Evolutionary conservation across 2,329 filamentous ascomycete genomes (phyloP).

Genomic region (Microdochium nivale): DNA sequence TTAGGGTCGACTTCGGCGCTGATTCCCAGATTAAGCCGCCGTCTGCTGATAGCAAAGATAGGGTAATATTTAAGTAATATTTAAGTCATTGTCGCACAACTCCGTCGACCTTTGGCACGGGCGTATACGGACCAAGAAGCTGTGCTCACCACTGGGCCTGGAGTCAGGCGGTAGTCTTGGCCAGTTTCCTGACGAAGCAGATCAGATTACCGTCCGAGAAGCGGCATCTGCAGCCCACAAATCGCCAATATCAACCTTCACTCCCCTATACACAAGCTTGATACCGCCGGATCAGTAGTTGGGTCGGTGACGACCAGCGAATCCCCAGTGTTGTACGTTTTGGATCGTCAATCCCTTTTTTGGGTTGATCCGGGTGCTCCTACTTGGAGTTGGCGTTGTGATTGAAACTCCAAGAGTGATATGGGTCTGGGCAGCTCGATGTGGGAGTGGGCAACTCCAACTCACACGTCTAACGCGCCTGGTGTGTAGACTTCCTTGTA

Average conservation of each 20-base stretch:
- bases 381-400: not conserved
- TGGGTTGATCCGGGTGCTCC: not conserved
- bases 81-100: too few relatives aligned
- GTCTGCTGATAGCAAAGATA: not conserved
- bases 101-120: too few relatives aligned
- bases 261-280: not conserved
- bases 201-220: not conserved
- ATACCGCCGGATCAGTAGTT: not conserved
- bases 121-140: too few relatives aligned
- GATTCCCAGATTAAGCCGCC: not conserved
- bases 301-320: slow-evolving; percentile 1
- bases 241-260: not conserved
- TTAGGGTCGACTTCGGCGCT: not conserved
- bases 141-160: too few relatives aligned
- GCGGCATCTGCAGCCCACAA: too few relatives aligned
- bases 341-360: not conserved
- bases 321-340: not conserved
- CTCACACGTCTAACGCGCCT: too few relatives aligned
- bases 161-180: too few relatives aligned
- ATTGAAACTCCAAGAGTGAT: not conserved
- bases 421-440: too few relatives aligned
- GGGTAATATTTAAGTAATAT: not conserved
- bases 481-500: too few relatives aligned
- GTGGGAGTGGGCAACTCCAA: too few relatives aligned
- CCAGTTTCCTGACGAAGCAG: not conserved